Evolutionary conservation across 2,329 filamentous ascomycete species (phyloP).

Genomic region (Cordyceps cicadae): DNA sequence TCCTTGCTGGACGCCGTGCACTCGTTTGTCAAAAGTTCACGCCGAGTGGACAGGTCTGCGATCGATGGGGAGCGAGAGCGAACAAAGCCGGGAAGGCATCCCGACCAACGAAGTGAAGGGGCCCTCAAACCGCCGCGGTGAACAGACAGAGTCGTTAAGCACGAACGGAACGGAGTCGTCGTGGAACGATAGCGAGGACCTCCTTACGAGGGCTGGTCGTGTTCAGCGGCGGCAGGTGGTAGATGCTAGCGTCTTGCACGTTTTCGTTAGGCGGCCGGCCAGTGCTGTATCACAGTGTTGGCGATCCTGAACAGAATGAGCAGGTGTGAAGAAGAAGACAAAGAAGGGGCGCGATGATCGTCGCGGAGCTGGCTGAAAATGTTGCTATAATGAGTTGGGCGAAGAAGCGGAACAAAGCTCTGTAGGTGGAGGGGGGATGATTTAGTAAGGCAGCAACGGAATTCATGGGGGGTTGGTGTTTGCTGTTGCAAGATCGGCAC

Average conservation of each 20-base stretch:
- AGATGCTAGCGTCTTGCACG: not conserved
- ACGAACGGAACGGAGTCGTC: not conserved
- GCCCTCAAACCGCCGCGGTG: not conserved
- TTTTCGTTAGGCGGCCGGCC: not conserved
- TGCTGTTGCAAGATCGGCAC: too few species aligned
- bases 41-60: not conserved
- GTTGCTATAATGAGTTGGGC: not conserved
- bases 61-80: not conserved
- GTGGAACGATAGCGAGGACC: not conserved
- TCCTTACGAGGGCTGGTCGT: not conserved
- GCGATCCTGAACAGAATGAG: slow-evolving; percentile 3
- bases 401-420: not conserved
- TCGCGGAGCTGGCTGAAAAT: not conserved
- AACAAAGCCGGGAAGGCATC: not conserved
- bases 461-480: not conserved
- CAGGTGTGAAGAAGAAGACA: not conserved
- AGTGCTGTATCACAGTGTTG: not conserved
- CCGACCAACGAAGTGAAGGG: not conserved
- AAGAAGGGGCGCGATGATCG: not conserved
- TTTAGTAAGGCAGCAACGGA: not conserved
- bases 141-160: not conserved
- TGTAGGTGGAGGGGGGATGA: not conserved
- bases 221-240: not conserved
- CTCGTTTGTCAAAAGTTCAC: not conserved
- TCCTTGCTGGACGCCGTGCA: not conserved